A percentile compares a stretch with the other conserved stretches of the same genome.
Conservation (phyloP, 371 early-diverging fungal genomes). For the Mucor ambiguus region DNA sequence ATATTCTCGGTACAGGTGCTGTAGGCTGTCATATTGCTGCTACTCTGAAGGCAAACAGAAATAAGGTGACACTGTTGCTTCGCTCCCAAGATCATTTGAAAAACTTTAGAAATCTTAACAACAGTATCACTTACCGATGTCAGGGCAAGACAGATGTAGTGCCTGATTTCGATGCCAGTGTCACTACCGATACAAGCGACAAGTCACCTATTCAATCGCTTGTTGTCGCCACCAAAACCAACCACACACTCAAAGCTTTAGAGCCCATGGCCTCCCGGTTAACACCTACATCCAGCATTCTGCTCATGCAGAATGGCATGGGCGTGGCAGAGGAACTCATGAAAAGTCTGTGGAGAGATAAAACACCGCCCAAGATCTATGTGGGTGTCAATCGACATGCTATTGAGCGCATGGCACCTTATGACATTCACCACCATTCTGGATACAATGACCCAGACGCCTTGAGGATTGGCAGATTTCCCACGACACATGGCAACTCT, state of each 20-base stretch:
- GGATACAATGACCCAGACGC: constrained; percentile 47
- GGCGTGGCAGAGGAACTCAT: constrained; percentile 58
- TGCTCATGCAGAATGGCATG: constrained; percentile 70
- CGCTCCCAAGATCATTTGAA: constrained; percentile 26
- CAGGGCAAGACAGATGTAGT: constrained; percentile 8
- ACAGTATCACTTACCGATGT: constrained; percentile 30
- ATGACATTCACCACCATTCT: constrained; percentile 48
- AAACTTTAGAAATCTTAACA: constrained; percentile 26
- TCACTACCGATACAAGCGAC: not conserved
- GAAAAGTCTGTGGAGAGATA: constrained; percentile 31
- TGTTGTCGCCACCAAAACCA: constrained; percentile 49
- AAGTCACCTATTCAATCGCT: constrained; percentile 25
- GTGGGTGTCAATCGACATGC: constrained; percentile 63
- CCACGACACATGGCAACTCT: constrained; percentile 5
- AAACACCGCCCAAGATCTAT: constrained; percentile 38
- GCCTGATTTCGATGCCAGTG: constrained; percentile 16
- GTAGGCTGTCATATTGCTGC: constrained; percentile 46
- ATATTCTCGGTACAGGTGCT: constrained; percentile 51
- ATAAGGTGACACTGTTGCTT: constrained; percentile 39
- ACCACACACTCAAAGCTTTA: constrained; percentile 51
- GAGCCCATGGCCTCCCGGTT: constrained; percentile 37
- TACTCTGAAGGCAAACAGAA: constrained; percentile 24
- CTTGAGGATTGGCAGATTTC: constrained; percentile 33
- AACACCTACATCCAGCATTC: constrained; percentile 39
- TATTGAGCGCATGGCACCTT: constrained; percentile 40